These are phyloP conservation scores for Leccinum boreale DNA, from an alignment of 768 basidiomycete genomes.

Conservation along the genomic window DNA sequence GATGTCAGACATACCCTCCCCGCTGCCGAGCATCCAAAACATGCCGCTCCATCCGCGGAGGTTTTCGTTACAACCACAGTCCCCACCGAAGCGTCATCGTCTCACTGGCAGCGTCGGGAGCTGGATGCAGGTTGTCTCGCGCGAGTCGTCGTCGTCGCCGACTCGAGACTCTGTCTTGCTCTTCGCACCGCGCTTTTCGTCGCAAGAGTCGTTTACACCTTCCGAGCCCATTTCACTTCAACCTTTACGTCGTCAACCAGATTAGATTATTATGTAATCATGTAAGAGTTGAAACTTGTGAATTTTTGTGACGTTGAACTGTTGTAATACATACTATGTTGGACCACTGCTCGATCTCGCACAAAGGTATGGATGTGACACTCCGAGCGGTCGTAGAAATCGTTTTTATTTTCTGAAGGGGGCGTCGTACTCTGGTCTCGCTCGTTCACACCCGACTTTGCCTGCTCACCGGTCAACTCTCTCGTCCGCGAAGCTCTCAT, in stretches of 20 bases:
- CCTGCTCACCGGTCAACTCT: conserved; percentile 79
- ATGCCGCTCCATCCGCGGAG: conserved; percentile 22
- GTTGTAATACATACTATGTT: conserved; percentile 52
- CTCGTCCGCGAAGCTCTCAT: conserved; percentile 90
- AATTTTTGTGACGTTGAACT: neutral
- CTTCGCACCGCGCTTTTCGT: conserved; percentile 14
- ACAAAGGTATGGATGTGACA: conserved; percentile 59
- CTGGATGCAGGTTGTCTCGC: conserved; percentile 18
- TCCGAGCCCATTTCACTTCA: conserved; percentile 15
- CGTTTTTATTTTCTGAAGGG: conserved; percentile 43
- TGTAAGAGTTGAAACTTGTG: neutral
- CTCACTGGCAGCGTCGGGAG: conserved; percentile 18
- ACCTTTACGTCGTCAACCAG: conserved; percentile 26
- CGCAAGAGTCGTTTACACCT: conserved; percentile 3
- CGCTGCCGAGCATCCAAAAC: conserved; percentile 15
- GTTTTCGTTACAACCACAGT: conserved; percentile 11
- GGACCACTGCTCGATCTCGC: conserved; percentile 94
- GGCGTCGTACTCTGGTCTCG: conserved; percentile 93
- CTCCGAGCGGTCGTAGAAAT: neutral
- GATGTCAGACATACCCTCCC: conserved; percentile 9
- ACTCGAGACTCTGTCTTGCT: conserved; percentile 6
- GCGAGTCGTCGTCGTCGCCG: conserved; percentile 4
- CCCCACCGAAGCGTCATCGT: neutral
- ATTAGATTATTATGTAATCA: neutral
- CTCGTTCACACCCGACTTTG: conserved; percentile 85